These are phyloP conservation scores for Hortaea werneckii DNA, from an alignment of 2,329 filamentous ascomycete species.

Conservation along the genomic window DNA sequence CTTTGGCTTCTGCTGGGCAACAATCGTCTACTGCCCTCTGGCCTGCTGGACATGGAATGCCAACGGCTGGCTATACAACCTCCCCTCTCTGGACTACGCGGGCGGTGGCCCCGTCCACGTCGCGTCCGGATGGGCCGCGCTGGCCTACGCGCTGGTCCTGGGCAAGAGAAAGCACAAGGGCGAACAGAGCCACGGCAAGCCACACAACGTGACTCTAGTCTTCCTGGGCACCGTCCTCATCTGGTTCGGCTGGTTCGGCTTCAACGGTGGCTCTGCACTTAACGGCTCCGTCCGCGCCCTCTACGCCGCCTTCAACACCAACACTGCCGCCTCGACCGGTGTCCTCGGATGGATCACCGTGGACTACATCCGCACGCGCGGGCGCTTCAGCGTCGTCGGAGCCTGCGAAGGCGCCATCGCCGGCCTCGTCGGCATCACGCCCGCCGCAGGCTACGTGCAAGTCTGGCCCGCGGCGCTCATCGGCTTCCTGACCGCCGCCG, in stretches of 20 bases:
- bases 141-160: constrained; percentile 54
- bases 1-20: not conserved
- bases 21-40: constrained; percentile 52
- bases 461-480: constrained; percentile 46
- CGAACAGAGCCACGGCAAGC: constrained; percentile 42
- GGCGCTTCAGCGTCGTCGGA: constrained; percentile 46
- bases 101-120: constrained; percentile 57
- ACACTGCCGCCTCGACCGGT: constrained; percentile 45
- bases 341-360: constrained; percentile 46
- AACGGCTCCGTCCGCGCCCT: constrained; percentile 45
- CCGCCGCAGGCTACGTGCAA: constrained; percentile 43
- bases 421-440: constrained; percentile 51
- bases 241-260: constrained; percentile 52
- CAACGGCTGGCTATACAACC: constrained; percentile 55
- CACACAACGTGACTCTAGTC: constrained; percentile 54
- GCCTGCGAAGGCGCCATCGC: constrained; percentile 49
- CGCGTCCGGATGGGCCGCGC: constrained; percentile 50
- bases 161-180: constrained; percentile 46
- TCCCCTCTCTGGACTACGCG: constrained; percentile 51
- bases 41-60: constrained; percentile 60
- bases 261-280: constrained; percentile 47
- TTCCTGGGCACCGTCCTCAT: constrained; percentile 55
- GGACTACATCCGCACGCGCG: constrained; percentile 42
- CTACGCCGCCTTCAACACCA: constrained; percentile 49
- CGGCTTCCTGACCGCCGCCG: constrained; percentile 44